Conservation (phyloP, 768 basidiomycete genomes). For the Lactifluus piperatus region DNA sequence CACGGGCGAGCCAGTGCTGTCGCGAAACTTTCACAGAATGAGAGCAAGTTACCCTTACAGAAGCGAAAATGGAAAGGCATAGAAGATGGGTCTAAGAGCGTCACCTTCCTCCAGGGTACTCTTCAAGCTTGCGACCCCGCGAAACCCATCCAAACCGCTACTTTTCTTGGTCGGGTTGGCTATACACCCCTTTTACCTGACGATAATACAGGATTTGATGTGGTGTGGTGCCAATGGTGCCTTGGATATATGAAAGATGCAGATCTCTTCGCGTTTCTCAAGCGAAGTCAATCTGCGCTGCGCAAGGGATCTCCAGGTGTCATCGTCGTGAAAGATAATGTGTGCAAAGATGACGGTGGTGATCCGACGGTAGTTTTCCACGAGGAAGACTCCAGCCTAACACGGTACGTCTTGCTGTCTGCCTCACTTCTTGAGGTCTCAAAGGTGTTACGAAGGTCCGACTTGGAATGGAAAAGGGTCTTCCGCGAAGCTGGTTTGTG, state of each 20-base stretch:
- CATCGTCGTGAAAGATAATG: slow-evolving; percentile 89
- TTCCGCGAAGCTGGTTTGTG: slow-evolving; percentile 69
- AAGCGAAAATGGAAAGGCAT: slow-evolving; percentile 56
- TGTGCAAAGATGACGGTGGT: slow-evolving; percentile 58
- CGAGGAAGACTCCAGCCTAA: slow-evolving; percentile 82
- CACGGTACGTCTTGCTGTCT: slow-evolving; percentile 43
- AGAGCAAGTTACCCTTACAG: slow-evolving; percentile 5
- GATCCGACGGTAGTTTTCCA: slow-evolving; percentile 56
- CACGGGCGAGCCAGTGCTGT: slow-evolving; percentile 27
- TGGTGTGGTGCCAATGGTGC: slow-evolving; percentile 98
- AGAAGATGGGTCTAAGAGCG: slow-evolving; percentile 52
- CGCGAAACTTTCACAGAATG: slow-evolving; percentile 24
- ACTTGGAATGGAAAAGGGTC: slow-evolving; percentile 66
- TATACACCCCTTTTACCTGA: slow-evolving; percentile 37
- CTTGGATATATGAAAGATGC: slow-evolving; percentile 73
- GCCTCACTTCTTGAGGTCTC: neutral
- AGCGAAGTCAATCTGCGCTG: slow-evolving; percentile 51
- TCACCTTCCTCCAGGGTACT: slow-evolving; percentile 70
- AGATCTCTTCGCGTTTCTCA: slow-evolving; percentile 73
- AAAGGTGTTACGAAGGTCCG: slow-evolving; percentile 48
- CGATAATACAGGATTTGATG: slow-evolving; percentile 63
- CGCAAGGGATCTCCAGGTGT: slow-evolving; percentile 41
- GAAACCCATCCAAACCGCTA: slow-evolving; percentile 34
- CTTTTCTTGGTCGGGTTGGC: slow-evolving; percentile 59
- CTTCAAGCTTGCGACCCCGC: slow-evolving; percentile 77